Evolutionary conservation across 2,329 filamentous ascomycete genomes (phyloP).

Genomic region (Alternaria incomplexa): DNA sequence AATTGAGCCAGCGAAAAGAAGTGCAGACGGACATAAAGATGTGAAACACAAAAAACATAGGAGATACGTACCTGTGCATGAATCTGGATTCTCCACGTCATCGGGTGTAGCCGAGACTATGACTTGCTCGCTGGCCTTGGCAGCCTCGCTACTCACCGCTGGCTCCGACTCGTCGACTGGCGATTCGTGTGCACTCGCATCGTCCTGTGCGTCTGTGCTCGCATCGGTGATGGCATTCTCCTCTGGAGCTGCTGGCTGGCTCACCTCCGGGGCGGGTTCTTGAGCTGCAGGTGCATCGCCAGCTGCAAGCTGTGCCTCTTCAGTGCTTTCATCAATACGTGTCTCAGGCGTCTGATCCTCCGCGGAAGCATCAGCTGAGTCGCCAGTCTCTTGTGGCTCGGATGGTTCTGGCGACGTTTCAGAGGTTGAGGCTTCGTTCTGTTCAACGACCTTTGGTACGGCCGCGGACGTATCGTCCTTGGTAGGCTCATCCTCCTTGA

Average conservation of each 20-base stretch:
- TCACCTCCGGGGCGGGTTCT: neutral
- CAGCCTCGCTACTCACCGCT: neutral
- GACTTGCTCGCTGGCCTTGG: slow-evolving; percentile 3
- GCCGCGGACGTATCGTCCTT: neutral
- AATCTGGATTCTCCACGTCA: slow-evolving; percentile 3
- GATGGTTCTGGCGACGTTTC: neutral
- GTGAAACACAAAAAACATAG: slow-evolving; percentile 2
- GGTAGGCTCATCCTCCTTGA: neutral
- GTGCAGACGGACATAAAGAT: slow-evolving; percentile 6
- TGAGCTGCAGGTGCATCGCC: neutral
- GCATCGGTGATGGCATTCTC: neutral
- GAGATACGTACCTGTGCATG: slow-evolving; percentile 27
- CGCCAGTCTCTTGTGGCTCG: neutral
- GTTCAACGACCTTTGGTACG: neutral
- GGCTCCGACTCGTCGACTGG: neutral
- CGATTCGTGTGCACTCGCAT: neutral
- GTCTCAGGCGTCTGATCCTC: neutral
- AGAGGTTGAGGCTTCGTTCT: neutral
- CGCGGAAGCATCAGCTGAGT: neutral
- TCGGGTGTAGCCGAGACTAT: slow-evolving; percentile 7
- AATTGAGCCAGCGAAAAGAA: slow-evolving; percentile 2
- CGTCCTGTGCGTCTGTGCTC: slow-evolving; percentile 3
- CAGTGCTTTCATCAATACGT: neutral
- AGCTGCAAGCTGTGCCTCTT: neutral
- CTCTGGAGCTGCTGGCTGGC: neutral